A percentile compares a stretch with the other conserved stretches of the same genome.
phyloP scores from a whole-genome alignment of 768 basidiomycete species.

The Russula earlei region DNA sequence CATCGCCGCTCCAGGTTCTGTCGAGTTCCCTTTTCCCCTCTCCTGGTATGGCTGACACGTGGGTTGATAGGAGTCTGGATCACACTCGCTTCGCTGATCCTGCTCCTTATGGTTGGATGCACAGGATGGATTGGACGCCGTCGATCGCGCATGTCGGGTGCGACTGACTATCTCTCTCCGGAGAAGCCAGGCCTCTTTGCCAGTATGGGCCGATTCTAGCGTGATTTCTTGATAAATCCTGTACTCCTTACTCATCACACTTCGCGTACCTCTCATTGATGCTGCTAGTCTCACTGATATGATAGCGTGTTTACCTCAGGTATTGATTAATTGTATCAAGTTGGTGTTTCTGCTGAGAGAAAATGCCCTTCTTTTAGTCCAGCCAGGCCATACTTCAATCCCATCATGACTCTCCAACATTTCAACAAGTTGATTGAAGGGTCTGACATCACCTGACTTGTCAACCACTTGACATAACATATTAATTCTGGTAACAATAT shows the following conservation, averaged over 20 bases:
- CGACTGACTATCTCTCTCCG: background rate
- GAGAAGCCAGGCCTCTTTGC: constrained; percentile 8
- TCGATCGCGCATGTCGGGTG: constrained; percentile 15
- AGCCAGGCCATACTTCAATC: background rate
- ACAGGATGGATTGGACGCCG: constrained; percentile 12
- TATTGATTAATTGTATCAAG: background rate
- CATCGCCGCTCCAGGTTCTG: constrained; percentile 52
- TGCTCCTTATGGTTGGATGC: constrained; percentile 13
- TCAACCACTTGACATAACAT: too few relatives aligned
- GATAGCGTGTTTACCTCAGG: background rate
- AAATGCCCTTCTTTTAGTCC: background rate
- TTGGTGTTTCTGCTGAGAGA: background rate
- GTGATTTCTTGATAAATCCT: background rate
- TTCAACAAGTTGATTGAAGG: too few relatives aligned
- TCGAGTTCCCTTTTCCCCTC: background rate
- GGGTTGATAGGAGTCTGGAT: constrained; percentile 14
- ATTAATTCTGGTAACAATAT: too few relatives aligned
- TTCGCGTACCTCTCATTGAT: background rate
- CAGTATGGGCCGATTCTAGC: background rate
- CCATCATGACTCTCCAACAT: too few relatives aligned
- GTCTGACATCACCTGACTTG: too few relatives aligned
- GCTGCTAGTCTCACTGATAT: background rate
- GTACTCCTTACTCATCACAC: background rate
- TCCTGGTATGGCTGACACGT: background rate
- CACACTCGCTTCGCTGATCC: constrained; percentile 12